Base-by-base conservation (phyloP, 2,329 filamentous ascomycete species). In the Mycosphaerella sp. region DNA sequence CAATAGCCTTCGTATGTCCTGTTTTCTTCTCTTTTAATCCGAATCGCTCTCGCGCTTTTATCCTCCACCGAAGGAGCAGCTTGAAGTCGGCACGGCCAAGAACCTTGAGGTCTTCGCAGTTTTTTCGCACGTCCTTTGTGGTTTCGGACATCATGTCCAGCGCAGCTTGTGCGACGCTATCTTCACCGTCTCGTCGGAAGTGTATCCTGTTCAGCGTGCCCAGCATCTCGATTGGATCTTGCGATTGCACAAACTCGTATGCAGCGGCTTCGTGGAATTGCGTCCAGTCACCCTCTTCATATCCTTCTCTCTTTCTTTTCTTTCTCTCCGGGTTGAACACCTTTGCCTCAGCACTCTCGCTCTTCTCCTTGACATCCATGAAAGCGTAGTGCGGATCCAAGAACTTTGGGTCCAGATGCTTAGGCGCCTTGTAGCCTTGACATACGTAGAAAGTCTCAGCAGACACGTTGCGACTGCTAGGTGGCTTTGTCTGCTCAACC, bases 381-480 rank as follows among this genome's bases (percentile, higher is more conserved):
- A 98, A 98, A 27, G 97, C 93, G 51, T 86, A 82, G 59, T 82
- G 82, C 5, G 93, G 82, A 64, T 98, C 93, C 46, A 98, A 76
- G 68, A 98, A 94, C 60, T 87, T 87, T 8, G 91, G 89, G 65
- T 98, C 93, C 53, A 98, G 81, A 57, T 83, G 80, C 73, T 96
- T 97, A 3, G 93, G 93, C 0, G 91, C 91, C 73, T 96, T 97
- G 77, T 83, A 98, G 16, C 91, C 93, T 59, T 85, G 82, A 72
- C 91, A 97, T 30, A 98, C 93, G 58, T 97, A 91, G 75, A 98
- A 98, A 36, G 97, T 97, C 75, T 98, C 93, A 59, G 93, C 93
- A 6, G 89, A 96, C 46, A 98, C 91, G 64, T 95, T 96, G 75
- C 93, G 80, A 7, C 89, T 95, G 0, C 89, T 95, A 0, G 93